Evolutionary conservation across 257 asterid genomes (phyloP).

Genomic region (Ilex aquifolium): DNA sequence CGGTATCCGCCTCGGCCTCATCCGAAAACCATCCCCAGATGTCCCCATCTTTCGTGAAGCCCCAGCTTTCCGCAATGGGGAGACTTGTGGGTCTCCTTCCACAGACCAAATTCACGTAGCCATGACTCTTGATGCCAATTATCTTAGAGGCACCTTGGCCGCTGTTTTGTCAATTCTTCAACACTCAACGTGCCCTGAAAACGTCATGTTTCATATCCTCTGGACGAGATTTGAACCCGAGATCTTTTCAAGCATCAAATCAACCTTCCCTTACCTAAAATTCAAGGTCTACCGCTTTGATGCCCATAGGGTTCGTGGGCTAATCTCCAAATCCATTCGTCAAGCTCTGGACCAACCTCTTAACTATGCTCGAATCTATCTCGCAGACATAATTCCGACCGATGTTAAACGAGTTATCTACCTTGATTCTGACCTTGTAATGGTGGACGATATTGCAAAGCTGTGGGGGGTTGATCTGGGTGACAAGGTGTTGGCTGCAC

Average conservation of each 20-base stretch:
- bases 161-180: conserved; percentile 64
- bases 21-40: conserved; percentile 12
- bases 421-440: conserved; percentile 59
- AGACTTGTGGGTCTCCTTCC: conserved; percentile 14
- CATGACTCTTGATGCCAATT: conserved; percentile 66
- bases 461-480: conserved; percentile 52
- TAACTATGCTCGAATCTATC: conserved; percentile 54
- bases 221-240: conserved; percentile 31
- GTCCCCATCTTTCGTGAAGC: conserved; percentile 51
- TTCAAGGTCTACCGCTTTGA: conserved; percentile 46
- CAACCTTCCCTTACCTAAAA: conserved; percentile 55
- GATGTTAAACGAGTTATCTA: conserved; percentile 46
- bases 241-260: conserved; percentile 37
- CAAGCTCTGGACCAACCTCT: conserved; percentile 68
- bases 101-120: conserved; percentile 43
- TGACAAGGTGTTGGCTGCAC: conserved; percentile 52
- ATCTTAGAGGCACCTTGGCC: conserved; percentile 63
- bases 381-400: conserved; percentile 38
- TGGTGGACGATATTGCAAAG: conserved; percentile 49
- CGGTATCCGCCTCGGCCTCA: conserved; percentile 12
- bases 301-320: conserved; percentile 27
- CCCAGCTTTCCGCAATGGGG: conserved; percentile 56
- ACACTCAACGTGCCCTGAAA: conserved; percentile 59
- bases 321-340: conserved; percentile 59
- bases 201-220: conserved; percentile 46